Base-by-base conservation (phyloP, 768 basidiomycete species). In the Serendipita vermifera region DNA sequence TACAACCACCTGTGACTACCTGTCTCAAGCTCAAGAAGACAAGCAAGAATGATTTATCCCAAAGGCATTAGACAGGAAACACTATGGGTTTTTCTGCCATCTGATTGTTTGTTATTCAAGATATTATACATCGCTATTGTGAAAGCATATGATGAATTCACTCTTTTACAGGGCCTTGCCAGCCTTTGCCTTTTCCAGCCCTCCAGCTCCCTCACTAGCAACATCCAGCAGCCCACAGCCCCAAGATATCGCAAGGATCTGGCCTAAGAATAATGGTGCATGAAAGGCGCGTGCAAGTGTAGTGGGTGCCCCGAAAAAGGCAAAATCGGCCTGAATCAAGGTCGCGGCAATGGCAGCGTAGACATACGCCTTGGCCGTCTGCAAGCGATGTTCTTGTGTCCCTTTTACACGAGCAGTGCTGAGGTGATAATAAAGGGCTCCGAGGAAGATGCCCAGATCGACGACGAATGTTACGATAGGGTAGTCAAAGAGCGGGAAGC, bases 161-260 rank as follows among this genome's bases (percentile, higher is more conserved):
- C n/a, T n/a, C n/a, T n/a, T n/a, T n/a, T n/a, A n/a, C n/a, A n/a
- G n/a, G n/a, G n/a, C n/a, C n/a, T n/a, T n/a, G n/a, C n/a, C n/a
- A n/a, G n/a, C n/a, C n/a, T n/a, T n/a, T n/a, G n/a, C n/a, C n/a
- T n/a, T n/a, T n/a, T n/a, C n/a, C n/a, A n/a, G n/a, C n/a, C n/a
- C n/a, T n/a, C n/a, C n/a, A n/a, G n/a, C n/a, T n/a, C n/a, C n/a
- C n/a, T n/a, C n/a, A n/a, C n/a, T n/a, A n/a, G n/a, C n/a, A n/a
- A n/a, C n/a, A n/a, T 69, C 68, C 26, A 70, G 61, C 54, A 59
- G 63, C 29, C 65, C 66, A 5, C 69, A 35, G 54, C 67, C 31
- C 63, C 61, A 66, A 38, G 59, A 63, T 56, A 60, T 64, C 9
- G 59, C 59, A 26, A 69, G 54, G 6, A 67, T 64, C 55, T 66